Conservation (phyloP, 495 filamentous ascomycete genomes). For the Friedmanniomyces simplex region DNA sequence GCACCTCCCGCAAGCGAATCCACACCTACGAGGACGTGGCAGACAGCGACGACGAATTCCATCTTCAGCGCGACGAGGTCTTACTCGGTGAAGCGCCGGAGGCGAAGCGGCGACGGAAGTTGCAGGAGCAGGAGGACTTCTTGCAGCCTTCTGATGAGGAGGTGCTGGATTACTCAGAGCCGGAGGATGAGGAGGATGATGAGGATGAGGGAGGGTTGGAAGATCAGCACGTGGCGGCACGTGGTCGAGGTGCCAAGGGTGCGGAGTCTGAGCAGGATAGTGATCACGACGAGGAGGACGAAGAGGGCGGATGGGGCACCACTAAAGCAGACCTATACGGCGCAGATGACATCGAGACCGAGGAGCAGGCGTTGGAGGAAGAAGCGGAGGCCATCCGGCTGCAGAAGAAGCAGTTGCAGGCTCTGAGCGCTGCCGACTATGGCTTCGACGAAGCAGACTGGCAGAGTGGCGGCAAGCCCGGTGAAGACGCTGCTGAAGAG, state of each 20-base stretch:
- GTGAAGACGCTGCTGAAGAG: slow-evolving; percentile 35
- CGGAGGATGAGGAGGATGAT: slow-evolving; percentile 44
- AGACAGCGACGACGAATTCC: slow-evolving; percentile 87
- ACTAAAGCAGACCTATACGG: slow-evolving; percentile 88
- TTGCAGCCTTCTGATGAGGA: slow-evolving; percentile 80
- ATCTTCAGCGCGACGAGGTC: slow-evolving; percentile 70
- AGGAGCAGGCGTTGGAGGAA: slow-evolving; percentile 84
- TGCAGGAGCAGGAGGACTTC: slow-evolving; percentile 40
- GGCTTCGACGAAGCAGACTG: slow-evolving; percentile 84
- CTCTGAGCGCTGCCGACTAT: slow-evolving; percentile 83
- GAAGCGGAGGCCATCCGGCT: slow-evolving; percentile 78
- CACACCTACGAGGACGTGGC: slow-evolving; percentile 74
- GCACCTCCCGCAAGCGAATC: slow-evolving; percentile 32
- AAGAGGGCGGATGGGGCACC: slow-evolving; percentile 73
- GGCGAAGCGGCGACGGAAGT: slow-evolving; percentile 62
- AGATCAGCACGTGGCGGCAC: slow-evolving; percentile 18
- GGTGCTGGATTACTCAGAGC: slow-evolving; percentile 55
- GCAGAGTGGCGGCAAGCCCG: slow-evolving; percentile 39
- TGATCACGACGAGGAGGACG: slow-evolving; percentile 55
- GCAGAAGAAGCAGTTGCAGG: slow-evolving; percentile 77
- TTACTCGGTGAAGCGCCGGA: slow-evolving; percentile 70
- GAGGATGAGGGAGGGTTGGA: slow-evolving; percentile 42
- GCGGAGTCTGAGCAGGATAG: slow-evolving; percentile 35
- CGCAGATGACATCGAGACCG: slow-evolving; percentile 80
- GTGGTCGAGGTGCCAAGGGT: slow-evolving; percentile 17